Conservation (phyloP, 75 land plant genomes). For the Cunninghamia lanceolata region DNA sequence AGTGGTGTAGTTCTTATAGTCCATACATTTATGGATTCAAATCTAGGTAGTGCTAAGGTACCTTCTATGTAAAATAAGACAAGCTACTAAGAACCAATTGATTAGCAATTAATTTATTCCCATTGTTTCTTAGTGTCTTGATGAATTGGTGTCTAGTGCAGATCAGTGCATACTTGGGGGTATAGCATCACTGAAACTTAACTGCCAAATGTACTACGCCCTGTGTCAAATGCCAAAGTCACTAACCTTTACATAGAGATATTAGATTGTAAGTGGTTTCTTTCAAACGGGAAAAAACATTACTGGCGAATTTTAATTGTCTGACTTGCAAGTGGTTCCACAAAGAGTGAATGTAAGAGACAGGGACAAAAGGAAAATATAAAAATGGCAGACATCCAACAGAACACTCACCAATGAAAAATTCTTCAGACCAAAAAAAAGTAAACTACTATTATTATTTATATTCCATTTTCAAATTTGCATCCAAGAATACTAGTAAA, state of each 20-base stretch:
- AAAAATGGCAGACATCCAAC: background rate
- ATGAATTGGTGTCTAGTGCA: background rate
- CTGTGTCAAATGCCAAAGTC: too few relatives aligned
- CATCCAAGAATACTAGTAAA: background rate
- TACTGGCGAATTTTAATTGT: too few relatives aligned
- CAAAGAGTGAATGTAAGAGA: background rate
- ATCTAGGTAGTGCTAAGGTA: background rate
- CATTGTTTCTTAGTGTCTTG: too few relatives aligned
- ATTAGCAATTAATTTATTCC: background rate
- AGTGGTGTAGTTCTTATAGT: too few relatives aligned
- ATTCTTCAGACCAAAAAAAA: background rate
- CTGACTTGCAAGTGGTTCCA: background rate
- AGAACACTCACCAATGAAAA: background rate
- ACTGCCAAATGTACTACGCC: too few relatives aligned
- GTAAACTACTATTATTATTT: background rate
- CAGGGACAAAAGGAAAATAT: background rate
- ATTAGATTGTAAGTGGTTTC: background rate
- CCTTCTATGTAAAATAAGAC: background rate
- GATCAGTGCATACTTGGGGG: too few relatives aligned
- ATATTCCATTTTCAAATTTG: background rate
- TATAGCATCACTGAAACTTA: background rate
- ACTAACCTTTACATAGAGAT: background rate
- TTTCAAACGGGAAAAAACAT: too few relatives aligned
- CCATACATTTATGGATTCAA: too few relatives aligned
- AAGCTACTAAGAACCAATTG: background rate